These are phyloP conservation scores for Blastobotrys parvus DNA, from an alignment of 805 yeast genomes.

Conservation along the genomic window DNA sequence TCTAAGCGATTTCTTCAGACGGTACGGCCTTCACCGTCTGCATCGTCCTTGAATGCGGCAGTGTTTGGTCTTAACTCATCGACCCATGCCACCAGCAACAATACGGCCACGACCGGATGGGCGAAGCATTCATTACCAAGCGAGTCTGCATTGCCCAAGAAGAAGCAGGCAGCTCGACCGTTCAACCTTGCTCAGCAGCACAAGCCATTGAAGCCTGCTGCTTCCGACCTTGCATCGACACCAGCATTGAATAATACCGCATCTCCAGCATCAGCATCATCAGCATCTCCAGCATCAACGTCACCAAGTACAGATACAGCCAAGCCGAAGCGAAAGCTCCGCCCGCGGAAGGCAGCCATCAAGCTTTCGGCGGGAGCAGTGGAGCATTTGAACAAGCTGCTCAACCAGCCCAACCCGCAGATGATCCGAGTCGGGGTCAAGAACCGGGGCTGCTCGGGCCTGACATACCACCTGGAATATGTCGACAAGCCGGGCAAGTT, in stretches of 20 bases:
- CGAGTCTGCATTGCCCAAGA: neutral
- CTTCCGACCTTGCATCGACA: neutral
- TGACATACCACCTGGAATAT: conserved; percentile 85
- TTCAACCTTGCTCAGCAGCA: conserved; percentile 1
- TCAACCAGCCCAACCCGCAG: conserved; percentile 80
- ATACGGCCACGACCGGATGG: conserved; percentile 2
- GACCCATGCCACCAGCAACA: neutral
- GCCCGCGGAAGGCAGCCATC: conserved; percentile 86
- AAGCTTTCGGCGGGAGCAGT: conserved; percentile 72
- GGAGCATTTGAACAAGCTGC: conserved; percentile 54
- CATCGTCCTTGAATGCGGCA: neutral
- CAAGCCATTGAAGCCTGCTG: neutral
- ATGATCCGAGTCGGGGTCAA: conserved; percentile 88
- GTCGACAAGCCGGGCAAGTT: conserved; percentile 88
- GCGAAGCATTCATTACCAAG: conserved; percentile 4
- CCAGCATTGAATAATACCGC: neutral
- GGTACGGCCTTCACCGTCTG: conserved; percentile 1
- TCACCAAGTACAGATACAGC: conserved; percentile 16
- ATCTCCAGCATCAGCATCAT: neutral
- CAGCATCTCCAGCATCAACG: neutral
- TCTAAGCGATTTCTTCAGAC: conserved; percentile 5
- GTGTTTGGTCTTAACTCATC: conserved; percentile 1
- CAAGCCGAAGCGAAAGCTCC: conserved; percentile 47
- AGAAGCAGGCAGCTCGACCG: conserved; percentile 3
- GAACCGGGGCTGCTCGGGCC: conserved; percentile 95